Percentiles rank a stretch among this genome's conserved stretches.
These are phyloP conservation scores for Chytriomyces sp. DNA, from an alignment of 192 early-diverging fungal genomes.

Conservation along the genomic window DNA sequence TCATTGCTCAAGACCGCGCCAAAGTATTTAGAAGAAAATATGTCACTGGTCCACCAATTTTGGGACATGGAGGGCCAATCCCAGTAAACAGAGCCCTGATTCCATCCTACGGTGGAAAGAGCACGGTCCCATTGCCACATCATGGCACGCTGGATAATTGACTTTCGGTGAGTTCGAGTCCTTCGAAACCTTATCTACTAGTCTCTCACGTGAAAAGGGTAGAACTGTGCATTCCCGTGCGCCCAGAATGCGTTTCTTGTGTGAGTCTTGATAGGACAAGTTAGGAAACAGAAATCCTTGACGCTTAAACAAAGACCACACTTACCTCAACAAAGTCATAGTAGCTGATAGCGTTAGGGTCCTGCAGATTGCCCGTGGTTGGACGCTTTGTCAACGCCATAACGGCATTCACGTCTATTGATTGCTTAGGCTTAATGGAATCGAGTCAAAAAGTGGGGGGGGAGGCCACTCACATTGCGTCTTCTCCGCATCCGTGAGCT, in stretches of 20 bases:
- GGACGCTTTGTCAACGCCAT: background rate
- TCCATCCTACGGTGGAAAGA: slow-evolving; percentile 11
- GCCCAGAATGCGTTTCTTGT: background rate
- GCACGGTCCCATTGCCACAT: slow-evolving; percentile 10
- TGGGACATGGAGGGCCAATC: slow-evolving; percentile 4
- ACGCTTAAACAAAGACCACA: background rate
- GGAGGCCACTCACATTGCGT: background rate
- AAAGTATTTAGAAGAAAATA: slow-evolving; percentile 18
- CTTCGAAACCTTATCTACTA: background rate
- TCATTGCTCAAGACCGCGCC: background rate
- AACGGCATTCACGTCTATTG: background rate
- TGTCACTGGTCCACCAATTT: slow-evolving; percentile 21
- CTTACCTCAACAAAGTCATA: background rate
- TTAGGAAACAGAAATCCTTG: background rate
- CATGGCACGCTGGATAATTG: slow-evolving; percentile 24
- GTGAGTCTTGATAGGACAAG: background rate
- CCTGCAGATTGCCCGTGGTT: background rate
- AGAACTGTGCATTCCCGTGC: slow-evolving; percentile 26
- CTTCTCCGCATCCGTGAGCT: background rate
- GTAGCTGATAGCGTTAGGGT: background rate
- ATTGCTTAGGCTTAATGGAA: background rate
- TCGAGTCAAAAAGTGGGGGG: background rate
- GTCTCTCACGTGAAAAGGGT: slow-evolving; percentile 7
- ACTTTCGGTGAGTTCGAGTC: background rate
- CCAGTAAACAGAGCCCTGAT: background rate